These are phyloP conservation scores for Cercospora brassicicola DNA, from an alignment of 2,329 filamentous ascomycete species.

Conservation along the genomic window DNA sequence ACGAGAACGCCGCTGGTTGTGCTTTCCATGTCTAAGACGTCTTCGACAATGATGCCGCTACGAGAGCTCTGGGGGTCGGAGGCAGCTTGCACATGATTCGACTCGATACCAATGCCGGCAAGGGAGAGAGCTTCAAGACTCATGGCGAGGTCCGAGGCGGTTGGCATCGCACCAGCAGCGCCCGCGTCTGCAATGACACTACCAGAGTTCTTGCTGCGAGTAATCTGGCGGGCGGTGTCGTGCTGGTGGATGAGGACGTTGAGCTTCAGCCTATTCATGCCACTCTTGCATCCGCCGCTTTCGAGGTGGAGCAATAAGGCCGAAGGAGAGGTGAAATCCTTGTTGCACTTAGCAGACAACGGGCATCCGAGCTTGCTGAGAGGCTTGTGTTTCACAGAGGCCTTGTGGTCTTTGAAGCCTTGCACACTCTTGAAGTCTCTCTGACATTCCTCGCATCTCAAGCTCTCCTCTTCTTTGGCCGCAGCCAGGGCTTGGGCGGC, in stretches of 20 bases:
- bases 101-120: background rate
- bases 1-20: background rate
- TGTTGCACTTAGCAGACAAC: constrained; percentile 14
- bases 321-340: constrained; percentile 19
- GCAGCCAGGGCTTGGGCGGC: background rate
- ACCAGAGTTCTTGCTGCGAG: background rate
- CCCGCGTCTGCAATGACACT: background rate
- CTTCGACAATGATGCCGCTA: constrained; percentile 1
- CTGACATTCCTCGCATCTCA: constrained; percentile 22
- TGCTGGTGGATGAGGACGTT: constrained; percentile 20
- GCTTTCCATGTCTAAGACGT: background rate
- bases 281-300: constrained; percentile 20
- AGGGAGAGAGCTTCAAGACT: constrained; percentile 1
- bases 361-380: constrained; percentile 20
- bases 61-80: background rate
- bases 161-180: constrained; percentile 1
- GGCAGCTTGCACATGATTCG: background rate
- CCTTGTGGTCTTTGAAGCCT: constrained; percentile 20
- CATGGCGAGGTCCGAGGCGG: background rate
- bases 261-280: constrained; percentile 24
- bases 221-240: constrained; percentile 22
- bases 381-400: constrained; percentile 24
- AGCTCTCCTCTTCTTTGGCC: constrained; percentile 14
- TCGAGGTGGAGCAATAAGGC: constrained; percentile 23
- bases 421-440: constrained; percentile 9